Evolutionary conservation across 78 protist genomes (phyloP), one percentile per base, ranked within the genome.

Genomic region (Thecamonas trahens): DNA sequence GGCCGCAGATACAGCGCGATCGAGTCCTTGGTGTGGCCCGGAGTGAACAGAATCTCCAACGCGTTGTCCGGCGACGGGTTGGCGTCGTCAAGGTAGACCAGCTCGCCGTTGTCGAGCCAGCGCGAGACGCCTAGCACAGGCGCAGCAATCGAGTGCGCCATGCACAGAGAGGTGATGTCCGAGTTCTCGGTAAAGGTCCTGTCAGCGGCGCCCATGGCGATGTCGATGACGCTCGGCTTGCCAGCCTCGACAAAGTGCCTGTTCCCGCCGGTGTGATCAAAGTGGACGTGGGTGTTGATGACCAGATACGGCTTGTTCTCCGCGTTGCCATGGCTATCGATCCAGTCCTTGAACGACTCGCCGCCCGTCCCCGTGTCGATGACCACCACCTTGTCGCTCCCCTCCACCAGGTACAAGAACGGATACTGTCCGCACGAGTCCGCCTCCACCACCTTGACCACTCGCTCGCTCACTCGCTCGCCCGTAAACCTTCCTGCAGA

Each of bases 221-320:
- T 7, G 11, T 50, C 71, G 47, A 35, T 6, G 66, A 37, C n/a
- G 47, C 39, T 47, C 13, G 8, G 15, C 39, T 13, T 31, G 29
- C n/a, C n/a, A n/a, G n/a, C n/a, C n/a, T 61, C 13, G 47, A 24
- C 31, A 38, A 67, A 67, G 15, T 67, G 26, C 13, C 66, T 5
- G 58, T 52, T 50, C 17, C 71, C 65, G 17, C 71, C 71, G 13
- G 55, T 14, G 45, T 67, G 71, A 13, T 67, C 71, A 38, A 67
- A 67, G 71, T 67, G 71, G 32, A 67, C 57, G 14, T 67, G 71
- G 7, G 63, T 67, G 63, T 13, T 26, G 42, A 67, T 15, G 28
- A 67, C 71, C 8, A 52, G 53, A 15, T 67, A 67, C 13, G 71
- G 71, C 65, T 52, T 6, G 35, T 67, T 67, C 28, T 24, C 17